Conservation (phyloP, 2,329 filamentous ascomycete species). For the Stachybotrys elegans region DNA sequence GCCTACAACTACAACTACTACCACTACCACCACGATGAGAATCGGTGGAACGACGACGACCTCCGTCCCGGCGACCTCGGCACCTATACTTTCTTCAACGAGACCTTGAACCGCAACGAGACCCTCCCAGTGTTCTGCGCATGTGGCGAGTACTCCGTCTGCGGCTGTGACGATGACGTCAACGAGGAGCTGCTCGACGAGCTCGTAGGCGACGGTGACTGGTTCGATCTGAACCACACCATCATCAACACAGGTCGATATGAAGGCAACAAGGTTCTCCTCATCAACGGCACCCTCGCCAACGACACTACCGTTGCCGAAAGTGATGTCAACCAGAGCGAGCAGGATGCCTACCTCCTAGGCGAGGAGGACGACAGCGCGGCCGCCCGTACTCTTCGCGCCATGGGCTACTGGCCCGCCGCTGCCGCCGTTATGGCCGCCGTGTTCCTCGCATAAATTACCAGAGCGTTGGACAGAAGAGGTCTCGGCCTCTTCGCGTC, state of each 20-base stretch:
- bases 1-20: slow-evolving; percentile 53
- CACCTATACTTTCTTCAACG: slow-evolving; percentile 44
- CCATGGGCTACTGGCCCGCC: slow-evolving; percentile 45
- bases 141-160: slow-evolving; percentile 46
- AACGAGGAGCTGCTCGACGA: slow-evolving; percentile 54
- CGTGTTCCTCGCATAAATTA: slow-evolving; percentile 35
- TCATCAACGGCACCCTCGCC: slow-evolving; percentile 59
- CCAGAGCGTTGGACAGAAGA: not conserved
- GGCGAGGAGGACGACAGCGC: slow-evolving; percentile 10
- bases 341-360: too few relatives aligned
- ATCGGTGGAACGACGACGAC: slow-evolving; percentile 37
- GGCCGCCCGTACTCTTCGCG: slow-evolving; percentile 25
- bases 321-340: slow-evolving; percentile 16
- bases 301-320: slow-evolving; percentile 58
- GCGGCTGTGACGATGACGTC: slow-evolving; percentile 66
- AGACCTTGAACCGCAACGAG: slow-evolving; percentile 35
- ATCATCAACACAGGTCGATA: slow-evolving; percentile 52
- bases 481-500: not conserved
- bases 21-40: too few relatives aligned
- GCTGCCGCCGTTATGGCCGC: slow-evolving; percentile 37
- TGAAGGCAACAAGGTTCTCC: slow-evolving; percentile 22
- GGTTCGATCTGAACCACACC: slow-evolving; percentile 52
- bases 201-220: slow-evolving; percentile 62
- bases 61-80: too few relatives aligned
- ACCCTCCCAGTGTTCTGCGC: slow-evolving; percentile 33